These are phyloP conservation scores for Rhodomyrtus psidioides DNA, from an alignment of 441 rosid species.

Conservation along the genomic window DNA sequence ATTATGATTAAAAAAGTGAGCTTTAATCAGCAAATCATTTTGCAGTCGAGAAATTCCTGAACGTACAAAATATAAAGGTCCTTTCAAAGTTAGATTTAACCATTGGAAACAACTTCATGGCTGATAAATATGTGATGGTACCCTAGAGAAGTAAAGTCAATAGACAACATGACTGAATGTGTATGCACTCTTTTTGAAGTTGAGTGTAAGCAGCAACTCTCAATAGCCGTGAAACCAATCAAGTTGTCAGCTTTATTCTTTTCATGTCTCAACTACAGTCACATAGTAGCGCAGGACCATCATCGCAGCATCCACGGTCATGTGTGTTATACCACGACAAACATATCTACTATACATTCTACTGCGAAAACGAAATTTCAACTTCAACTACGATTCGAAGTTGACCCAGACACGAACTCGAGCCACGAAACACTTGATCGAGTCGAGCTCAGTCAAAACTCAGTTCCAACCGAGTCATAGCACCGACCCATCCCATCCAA, in stretches of 20 bases:
- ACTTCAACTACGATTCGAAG: background rate
- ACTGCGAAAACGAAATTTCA: background rate
- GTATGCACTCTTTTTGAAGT: background rate
- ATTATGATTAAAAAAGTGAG: background rate
- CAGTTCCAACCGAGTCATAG: background rate
- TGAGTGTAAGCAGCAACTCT: background rate
- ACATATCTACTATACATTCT: background rate
- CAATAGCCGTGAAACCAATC: background rate
- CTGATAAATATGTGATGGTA: background rate
- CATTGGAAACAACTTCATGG: background rate
- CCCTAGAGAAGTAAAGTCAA: background rate
- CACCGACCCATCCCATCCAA: background rate
- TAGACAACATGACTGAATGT: background rate
- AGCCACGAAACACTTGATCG: background rate
- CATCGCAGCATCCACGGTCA: background rate
- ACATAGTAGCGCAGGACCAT: background rate
- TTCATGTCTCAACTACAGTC: background rate
- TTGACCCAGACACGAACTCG: background rate
- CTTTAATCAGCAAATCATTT: background rate
- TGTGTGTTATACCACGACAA: background rate
- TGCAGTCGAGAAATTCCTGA: background rate
- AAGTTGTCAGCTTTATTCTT: background rate
- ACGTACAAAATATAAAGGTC: background rate
- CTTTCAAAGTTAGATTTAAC: background rate
- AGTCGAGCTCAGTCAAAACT: background rate